Percentiles rank a stretch among this genome's conserved stretches.
Conservation (phyloP, 2,329 filamentous ascomycete species). For the Xylariaceae sp. region DNA sequence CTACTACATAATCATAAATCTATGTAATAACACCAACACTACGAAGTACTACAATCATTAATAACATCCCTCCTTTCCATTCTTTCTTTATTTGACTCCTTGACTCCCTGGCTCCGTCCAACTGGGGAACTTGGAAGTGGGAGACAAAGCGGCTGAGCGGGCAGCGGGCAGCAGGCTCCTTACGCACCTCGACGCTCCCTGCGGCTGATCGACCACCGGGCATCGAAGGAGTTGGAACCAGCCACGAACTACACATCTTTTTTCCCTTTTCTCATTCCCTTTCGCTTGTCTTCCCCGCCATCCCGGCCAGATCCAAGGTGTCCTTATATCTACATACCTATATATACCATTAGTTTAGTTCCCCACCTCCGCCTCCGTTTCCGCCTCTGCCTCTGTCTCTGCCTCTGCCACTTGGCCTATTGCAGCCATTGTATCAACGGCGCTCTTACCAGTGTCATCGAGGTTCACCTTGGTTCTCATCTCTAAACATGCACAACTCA, state of each 20-base stretch:
- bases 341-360: neutral
- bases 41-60: too few relatives aligned
- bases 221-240: slow-evolving; percentile 12
- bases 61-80: too few relatives aligned
- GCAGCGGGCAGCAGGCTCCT: too few relatives aligned
- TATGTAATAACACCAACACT: too few relatives aligned
- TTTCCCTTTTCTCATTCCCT: neutral
- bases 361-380: too few relatives aligned
- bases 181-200: neutral
- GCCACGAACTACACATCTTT: neutral
- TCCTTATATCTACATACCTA: neutral
- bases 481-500: slow-evolving; percentile 25
- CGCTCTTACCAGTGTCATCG: neutral
- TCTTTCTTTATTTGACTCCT: too few relatives aligned
- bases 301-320: neutral
- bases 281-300: neutral
- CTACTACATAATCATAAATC: too few relatives aligned
- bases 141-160: neutral
- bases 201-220: slow-evolving; percentile 15
- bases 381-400: too few relatives aligned
- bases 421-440: neutral
- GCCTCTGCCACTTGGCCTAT: neutral
- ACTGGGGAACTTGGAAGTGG: too few relatives aligned
- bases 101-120: too few relatives aligned
- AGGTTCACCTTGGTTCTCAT: slow-evolving; percentile 9